These are phyloP conservation scores for Xanthoceras sorbifolium DNA, from an alignment of 345 rosid species.

Conservation along the genomic window DNA sequence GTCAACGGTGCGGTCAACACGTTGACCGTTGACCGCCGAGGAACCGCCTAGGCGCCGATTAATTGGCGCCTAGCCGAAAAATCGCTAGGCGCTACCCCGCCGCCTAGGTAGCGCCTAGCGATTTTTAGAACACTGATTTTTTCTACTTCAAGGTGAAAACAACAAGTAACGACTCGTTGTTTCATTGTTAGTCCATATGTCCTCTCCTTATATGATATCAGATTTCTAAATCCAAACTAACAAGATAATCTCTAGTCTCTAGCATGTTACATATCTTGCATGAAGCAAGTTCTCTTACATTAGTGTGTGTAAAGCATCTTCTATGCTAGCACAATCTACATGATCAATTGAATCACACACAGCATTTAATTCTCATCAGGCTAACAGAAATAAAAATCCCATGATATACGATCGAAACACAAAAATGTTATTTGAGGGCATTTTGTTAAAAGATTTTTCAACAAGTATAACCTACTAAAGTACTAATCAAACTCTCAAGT, in stretches of 20 bases:
- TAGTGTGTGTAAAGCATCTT: neutral
- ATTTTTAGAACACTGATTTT: no score
- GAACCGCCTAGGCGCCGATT: no score
- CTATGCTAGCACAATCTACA: neutral
- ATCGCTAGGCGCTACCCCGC: no score
- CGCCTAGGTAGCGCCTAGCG: no score
- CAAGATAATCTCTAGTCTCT: neutral
- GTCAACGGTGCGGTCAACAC: no score
- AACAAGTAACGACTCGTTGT: neutral
- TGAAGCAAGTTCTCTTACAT: neutral
- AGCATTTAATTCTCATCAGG: neutral
- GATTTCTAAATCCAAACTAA: neutral
- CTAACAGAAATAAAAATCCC: neutral
- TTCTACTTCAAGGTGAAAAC: neutral
- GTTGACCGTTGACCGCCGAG: no score
- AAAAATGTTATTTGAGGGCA: neutral
- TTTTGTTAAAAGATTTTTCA: neutral
- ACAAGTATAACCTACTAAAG: no score
- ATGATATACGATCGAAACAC: neutral
- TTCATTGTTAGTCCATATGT: neutral
- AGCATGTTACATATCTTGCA: neutral
- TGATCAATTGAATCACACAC: neutral
- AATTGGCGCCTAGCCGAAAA: no score
- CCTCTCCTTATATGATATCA: neutral
- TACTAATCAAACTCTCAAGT: no score